Evolutionary conservation across 768 basidiomycete genomes (phyloP).

Genomic region (Suillus tomentosus): DNA sequence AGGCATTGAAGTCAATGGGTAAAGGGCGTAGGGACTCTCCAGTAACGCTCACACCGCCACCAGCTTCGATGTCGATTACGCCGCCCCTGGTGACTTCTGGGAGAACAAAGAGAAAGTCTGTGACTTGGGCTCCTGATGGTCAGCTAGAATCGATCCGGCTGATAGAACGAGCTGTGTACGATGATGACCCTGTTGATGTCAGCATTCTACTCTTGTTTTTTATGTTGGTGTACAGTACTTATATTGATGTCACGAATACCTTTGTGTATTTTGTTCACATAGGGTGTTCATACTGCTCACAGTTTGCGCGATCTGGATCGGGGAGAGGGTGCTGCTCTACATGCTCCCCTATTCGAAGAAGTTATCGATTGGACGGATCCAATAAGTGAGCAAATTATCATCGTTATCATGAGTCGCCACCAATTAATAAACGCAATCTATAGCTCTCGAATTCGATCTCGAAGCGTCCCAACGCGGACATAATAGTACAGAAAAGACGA

Average conservation of each 20-base stretch:
- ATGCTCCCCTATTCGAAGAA: constrained; percentile 84
- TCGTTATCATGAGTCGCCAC: constrained; percentile 25
- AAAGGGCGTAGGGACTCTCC: constrained; percentile 66
- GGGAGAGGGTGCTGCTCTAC: constrained; percentile 83
- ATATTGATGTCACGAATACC: constrained; percentile 49
- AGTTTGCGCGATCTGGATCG: constrained; percentile 85
- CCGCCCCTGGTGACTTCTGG: constrained; percentile 43
- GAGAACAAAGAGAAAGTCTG: constrained; percentile 71
- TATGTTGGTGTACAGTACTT: constrained; percentile 39
- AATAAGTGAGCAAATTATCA: constrained; percentile 55
- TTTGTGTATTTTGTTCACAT: constrained; percentile 39
- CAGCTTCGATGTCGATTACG: constrained; percentile 30
- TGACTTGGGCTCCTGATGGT: constrained; percentile 76
- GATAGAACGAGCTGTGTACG: constrained; percentile 87
- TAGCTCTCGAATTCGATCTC: constrained; percentile 64
- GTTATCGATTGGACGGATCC: constrained; percentile 86
- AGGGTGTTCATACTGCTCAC: constrained; percentile 74
- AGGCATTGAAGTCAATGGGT: constrained; percentile 75
- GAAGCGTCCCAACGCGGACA: constrained; percentile 59
- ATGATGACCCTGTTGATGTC: constrained; percentile 87
- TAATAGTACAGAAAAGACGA: constrained; percentile 65
- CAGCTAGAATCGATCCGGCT: constrained; percentile 73
- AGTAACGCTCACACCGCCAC: constrained; percentile 58
- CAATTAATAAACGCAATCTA: constrained; percentile 39
- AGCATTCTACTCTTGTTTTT: constrained; percentile 52